Evolutionary conservation across 1,139 yeast species (phyloP), one percentile per base, ranked within the genome.

Genomic region (Pichia kudriavzevii): DNA sequence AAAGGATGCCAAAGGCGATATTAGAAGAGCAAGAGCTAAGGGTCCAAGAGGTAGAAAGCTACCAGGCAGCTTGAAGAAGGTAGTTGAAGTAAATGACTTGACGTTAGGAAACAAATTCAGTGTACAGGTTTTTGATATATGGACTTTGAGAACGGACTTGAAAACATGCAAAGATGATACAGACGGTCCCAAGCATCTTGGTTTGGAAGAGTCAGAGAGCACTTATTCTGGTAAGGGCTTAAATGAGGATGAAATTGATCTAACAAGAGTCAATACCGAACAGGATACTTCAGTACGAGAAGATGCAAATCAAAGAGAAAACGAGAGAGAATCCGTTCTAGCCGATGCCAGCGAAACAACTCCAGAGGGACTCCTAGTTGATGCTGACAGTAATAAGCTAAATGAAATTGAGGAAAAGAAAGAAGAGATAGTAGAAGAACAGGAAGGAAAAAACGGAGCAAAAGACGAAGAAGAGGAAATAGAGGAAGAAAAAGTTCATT

Each of bases 21-120:
- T 58, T 1, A 63, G 73, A 46, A 61, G 64, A 40, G 59, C 67
- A 20, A 69, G 94, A 46, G 78, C 79, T 0, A 75, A 64, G 46
- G 95, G 94, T 0, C 95, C 95, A 18, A 68, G 71, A 43, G 88
- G 91, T 1, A 74, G 93, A 41, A 74, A 79, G 46, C 63, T 84
- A 33, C 95, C 95, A 1, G 70, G 70, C 39, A 58, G 63, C n/a
- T 69, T 75, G 15, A 63, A 64, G 26, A 68, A 71, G 11, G 69
- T 73, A 3, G 64, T 69, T 15, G 62, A 68, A 13, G 67, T 58
- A 14, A 54, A 53, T 15, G 61, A 58, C 34, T 57, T 51, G 23
- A 50, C 53, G 22, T 47, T 52, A 17, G 54, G 56, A 13, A 36
- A 35, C n/a, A 45, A 41, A 17, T 65, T 64, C 41, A 50, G 53